Conservation (phyloP, 2,329 filamentous ascomycete species). For the Drechslerella coelobrocha region DNA sequence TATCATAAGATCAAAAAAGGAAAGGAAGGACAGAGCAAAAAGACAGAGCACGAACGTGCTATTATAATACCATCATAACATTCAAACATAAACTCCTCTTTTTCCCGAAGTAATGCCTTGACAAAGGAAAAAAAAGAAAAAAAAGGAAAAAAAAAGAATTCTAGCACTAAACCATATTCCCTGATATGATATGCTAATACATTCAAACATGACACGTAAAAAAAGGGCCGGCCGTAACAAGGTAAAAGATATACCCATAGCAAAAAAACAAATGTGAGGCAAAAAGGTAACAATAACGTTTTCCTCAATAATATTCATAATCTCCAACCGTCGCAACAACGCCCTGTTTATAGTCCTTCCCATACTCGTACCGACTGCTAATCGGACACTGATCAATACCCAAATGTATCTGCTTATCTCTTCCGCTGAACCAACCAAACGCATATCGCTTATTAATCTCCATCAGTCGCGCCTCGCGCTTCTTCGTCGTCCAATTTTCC, state of each 20-base stretch:
- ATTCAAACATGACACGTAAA: not conserved
- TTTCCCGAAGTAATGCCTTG: not conserved
- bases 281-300: not conserved
- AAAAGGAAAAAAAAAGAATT: not conserved
- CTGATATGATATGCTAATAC: not conserved
- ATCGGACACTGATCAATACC: conserved; percentile 69
- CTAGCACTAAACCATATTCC: conserved; percentile 5
- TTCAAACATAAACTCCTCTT: not conserved
- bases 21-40: not conserved
- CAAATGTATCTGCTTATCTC: conserved; percentile 76
- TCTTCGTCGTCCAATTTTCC: conserved; percentile 66
- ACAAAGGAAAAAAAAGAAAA: no score
- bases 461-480: conserved; percentile 70
- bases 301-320: conserved; percentile 44
- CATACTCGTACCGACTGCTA: conserved; percentile 41
- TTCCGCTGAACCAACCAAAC: conserved; percentile 76
- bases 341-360: conserved; percentile 48
- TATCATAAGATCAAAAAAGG: not conserved
- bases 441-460: conserved; percentile 72
- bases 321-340: conserved; percentile 38
- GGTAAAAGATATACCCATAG: conserved; percentile 1
- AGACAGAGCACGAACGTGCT: not conserved
- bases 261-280: conserved; percentile 3
- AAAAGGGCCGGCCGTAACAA: not conserved
- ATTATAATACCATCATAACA: not conserved